Evolutionary conservation across 345 rosid genomes (phyloP), one percentile per base, ranked within the genome.

Genomic region (Barbarea vulgaris): DNA sequence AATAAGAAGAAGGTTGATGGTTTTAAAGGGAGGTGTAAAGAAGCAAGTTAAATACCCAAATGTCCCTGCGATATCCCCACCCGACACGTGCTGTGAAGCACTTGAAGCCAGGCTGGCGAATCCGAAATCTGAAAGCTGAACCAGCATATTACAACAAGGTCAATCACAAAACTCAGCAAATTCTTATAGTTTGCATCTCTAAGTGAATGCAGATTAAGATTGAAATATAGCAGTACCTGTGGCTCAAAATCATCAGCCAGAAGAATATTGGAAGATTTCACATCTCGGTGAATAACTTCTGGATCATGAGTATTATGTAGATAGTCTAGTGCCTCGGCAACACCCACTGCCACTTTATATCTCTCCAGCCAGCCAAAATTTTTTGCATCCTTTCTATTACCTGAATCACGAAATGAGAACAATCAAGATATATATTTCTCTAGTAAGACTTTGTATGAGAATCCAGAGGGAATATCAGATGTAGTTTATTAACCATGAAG

Each of bases 41-140:
- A 54, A 50, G 22, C 18, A 52, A 57, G 59, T 46, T 50, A 9
- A 9, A 76, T 78, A 93, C 98, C 99, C 99, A 85, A 95, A 95
- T 30, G 99, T 95, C 74, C 99, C 99, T 2, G 91, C 84, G 58
- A 95, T 93, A 75, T 83, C 96, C 3, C 88, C 83, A 75, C 84
- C 73, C 18, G 84, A 65, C 66, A 73, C 48, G n/a, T 81, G 87
- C 57, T 87, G 76, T 28, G 88, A 81, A 13, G 89, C 71, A 70
- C 78, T 77, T 51, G 85, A 77, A 66, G 80, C 85, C 83, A 84
- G 60, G 79, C 87, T 80, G 51, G 99, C 97, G 12, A 95, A 84
- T 85, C 99, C 99, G 60, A 95, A 95, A 93, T 95, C 99, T 66
- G 99, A 90, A 24, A 95, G 85, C 97, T 94, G 89, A 70, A 64